Percentiles rank a stretch among this genome's conserved stretches.
These are phyloP conservation scores for Nematodospora anomalae DNA, from an alignment of 1,139 yeast species.

Conservation along the genomic window DNA sequence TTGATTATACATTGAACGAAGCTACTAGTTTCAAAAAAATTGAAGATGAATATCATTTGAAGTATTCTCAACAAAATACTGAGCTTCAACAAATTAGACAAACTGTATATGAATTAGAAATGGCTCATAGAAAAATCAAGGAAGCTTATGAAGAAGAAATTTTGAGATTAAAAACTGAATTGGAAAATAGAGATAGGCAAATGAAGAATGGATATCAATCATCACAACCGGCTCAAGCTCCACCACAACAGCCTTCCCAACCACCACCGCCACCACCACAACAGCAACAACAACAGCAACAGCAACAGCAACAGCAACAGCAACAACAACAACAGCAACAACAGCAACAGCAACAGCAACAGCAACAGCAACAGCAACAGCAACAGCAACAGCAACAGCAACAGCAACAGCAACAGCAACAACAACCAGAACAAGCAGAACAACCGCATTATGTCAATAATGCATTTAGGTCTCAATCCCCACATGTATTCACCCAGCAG, in stretches of 20 bases:
- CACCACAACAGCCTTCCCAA: slow-evolving; percentile 7
- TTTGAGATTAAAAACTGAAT: slow-evolving; percentile 76
- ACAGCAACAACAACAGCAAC: slow-evolving; percentile 11
- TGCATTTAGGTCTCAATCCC: not conserved
- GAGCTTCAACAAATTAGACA: slow-evolving; percentile 95
- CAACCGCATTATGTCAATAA: not conserved
- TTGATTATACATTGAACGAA: slow-evolving; percentile 81
- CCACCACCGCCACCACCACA: slow-evolving; percentile 13
- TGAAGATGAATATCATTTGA: slow-evolving; percentile 90
- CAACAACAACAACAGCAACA: slow-evolving; percentile 19
- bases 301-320: slow-evolving; percentile 20
- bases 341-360: slow-evolving; percentile 20
- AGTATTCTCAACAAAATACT: slow-evolving; percentile 86
- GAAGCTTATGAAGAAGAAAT: slow-evolving; percentile 96
- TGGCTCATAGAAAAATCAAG: slow-evolving; percentile 92
- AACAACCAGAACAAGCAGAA: slow-evolving; percentile 10
- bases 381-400: slow-evolving; percentile 13
- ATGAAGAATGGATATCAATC: slow-evolving; percentile 23
- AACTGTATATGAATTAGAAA: slow-evolving; percentile 89
- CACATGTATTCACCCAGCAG: slow-evolving; percentile 10
- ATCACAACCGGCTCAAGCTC: slow-evolving; percentile 11
- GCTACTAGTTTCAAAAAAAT: slow-evolving; percentile 86
- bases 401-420: slow-evolving; percentile 17
- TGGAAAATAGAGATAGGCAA: slow-evolving; percentile 70
- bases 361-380: slow-evolving; percentile 17